Conservation (phyloP, 176 grass and related monocot genomes). For the Zoysia japonica region DNA sequence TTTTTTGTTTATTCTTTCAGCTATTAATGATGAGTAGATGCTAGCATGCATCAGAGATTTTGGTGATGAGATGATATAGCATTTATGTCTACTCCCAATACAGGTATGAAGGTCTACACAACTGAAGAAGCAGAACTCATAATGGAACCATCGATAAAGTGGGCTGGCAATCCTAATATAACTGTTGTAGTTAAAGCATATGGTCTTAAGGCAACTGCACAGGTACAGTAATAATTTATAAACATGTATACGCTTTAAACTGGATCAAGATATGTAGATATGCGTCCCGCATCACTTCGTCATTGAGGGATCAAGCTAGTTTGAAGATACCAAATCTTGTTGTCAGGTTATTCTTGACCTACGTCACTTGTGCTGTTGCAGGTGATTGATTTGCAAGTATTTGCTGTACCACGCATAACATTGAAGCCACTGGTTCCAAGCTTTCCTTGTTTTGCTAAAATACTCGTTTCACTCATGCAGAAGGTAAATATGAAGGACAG, state of each 20-base stretch:
- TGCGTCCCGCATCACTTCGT: neutral
- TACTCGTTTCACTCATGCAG: slow-evolving; percentile 82
- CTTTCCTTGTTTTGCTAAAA: slow-evolving; percentile 89
- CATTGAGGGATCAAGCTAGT: slow-evolving; percentile 15
- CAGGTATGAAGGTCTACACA: slow-evolving; percentile 86
- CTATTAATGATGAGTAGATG: neutral
- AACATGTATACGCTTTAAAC: neutral
- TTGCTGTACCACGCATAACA: slow-evolving; percentile 76
- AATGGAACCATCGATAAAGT: slow-evolving; percentile 83
- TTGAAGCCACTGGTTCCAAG: slow-evolving; percentile 78
- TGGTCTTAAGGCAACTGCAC: slow-evolving; percentile 73
- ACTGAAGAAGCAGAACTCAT: slow-evolving; percentile 83
- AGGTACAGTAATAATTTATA: slow-evolving; percentile 52
- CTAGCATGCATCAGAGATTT: neutral
- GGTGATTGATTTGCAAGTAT: slow-evolving; percentile 87
- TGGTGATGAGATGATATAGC: slow-evolving; percentile 19
- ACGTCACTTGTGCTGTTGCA: slow-evolving; percentile 35
- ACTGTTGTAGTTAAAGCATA: slow-evolving; percentile 78
- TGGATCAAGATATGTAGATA: slow-evolving; percentile 19
- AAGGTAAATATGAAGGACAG: slow-evolving; percentile 52
- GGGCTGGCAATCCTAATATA: slow-evolving; percentile 88
- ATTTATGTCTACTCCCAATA: slow-evolving; percentile 1
- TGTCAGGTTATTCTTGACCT: slow-evolving; percentile 24
- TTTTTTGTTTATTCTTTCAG: neutral
- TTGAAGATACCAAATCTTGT: slow-evolving; percentile 17